A percentile compares a stretch with the other conserved stretches of the same genome.
phyloP scores from a whole-genome alignment of 257 asterid species.

The Capsicum chinense region DNA sequence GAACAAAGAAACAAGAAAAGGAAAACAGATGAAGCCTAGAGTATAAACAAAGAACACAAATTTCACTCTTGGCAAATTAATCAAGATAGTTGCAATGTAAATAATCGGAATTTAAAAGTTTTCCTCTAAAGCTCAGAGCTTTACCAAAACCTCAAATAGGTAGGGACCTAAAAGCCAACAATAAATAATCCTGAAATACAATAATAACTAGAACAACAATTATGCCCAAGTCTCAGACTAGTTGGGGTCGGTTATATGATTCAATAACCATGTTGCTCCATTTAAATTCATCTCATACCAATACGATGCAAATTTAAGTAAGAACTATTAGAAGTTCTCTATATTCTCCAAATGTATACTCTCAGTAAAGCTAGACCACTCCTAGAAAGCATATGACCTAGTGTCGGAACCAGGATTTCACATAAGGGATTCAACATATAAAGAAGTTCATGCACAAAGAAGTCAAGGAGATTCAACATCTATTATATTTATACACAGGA shows the following conservation, averaged over 20 bases:
- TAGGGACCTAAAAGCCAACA: slow-evolving; percentile 1
- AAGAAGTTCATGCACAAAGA: background rate
- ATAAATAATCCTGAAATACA: background rate
- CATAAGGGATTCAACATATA: background rate
- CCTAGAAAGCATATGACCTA: background rate
- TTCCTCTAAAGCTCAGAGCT: background rate
- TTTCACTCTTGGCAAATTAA: background rate
- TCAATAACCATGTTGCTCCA: background rate
- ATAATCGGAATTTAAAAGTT: background rate
- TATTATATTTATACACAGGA: background rate
- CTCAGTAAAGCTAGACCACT: background rate
- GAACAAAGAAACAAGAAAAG: background rate
- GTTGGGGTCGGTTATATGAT: background rate
- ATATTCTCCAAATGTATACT: background rate
- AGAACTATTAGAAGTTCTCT: background rate
- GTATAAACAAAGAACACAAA: background rate
- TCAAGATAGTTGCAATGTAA: background rate
- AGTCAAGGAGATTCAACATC: background rate
- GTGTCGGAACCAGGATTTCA: no score
- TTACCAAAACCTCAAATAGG: slow-evolving; percentile 1
- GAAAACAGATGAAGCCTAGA: background rate
- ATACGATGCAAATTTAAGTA: background rate
- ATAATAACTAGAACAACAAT: background rate
- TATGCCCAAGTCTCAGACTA: background rate
- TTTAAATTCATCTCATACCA: background rate